Evolutionary conservation across 352 stramenopile genomes (phyloP), one percentile per base, ranked within the genome.

Genomic region (Globisporangium nunn): DNA sequence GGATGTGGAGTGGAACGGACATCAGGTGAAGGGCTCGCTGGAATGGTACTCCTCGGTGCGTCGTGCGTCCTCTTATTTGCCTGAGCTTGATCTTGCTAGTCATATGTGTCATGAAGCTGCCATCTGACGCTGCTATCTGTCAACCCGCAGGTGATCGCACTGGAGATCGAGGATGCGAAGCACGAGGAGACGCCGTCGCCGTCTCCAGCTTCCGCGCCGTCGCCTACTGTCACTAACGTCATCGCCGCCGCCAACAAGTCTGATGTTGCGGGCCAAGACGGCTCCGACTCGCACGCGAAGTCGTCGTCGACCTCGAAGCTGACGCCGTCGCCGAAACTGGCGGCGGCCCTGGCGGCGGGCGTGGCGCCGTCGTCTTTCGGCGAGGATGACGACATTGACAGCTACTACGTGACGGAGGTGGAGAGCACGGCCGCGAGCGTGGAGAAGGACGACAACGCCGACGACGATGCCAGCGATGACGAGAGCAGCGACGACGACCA

Each of bases 21-120:
- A 87, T 43, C 64, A 66, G 48, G 76, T 94, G 31, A 76, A 86
- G 58, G 61, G 67, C 35, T 55, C 62, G 31, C 57, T 84, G n/a
- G 59, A 81, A 30, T 92, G 81, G 83, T 78, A 81, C 50, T 88
- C 82, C 15, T 68, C 75, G 54, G 78, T 85, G 68, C 35, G 69
- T 66, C 15, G 29, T 17, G 23, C 23, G 23, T 23, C 23, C 23
- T 23, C 23, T 23, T 23, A 23, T 23, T 23, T 23, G 23, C 23
- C 23, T 23, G 23, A 23, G 23, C 23, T 23, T 23, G 23, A 23
- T 23, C 23, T 23, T 23, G 23, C 23, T 23, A 23, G 23, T 23
- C 23, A 23, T 23, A 23, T 23, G 23, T 23, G n/a, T 8, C 14
- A 23, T 30, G 14, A 14, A 52, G 11, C 29, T 23, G n/a, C 12